Evolutionary conservation across 2,329 filamentous ascomycete genomes (phyloP), one percentile per base, ranked within the genome.

Genomic region (Phialemoniopsis sp.): DNA sequence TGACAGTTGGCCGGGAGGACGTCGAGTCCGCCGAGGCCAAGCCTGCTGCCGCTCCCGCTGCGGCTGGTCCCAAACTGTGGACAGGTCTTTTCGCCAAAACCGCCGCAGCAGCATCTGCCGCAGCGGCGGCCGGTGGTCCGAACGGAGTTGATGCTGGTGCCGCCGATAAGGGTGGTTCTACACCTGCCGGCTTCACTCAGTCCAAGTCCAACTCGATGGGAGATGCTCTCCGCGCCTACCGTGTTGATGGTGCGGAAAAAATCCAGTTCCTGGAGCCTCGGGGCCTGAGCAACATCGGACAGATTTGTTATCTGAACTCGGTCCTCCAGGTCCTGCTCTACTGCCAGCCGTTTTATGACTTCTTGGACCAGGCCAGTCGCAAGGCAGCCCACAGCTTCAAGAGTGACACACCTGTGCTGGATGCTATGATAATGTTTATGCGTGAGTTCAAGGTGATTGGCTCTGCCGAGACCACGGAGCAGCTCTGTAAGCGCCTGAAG

Each of bases 271-370:
- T 98, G 37, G 89, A 97, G 64, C 93, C 93, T 37, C 80, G 91
- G 49, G 93, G 93, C 36, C 76, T 98, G 56, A 87, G 95, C 50
- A 98, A 98, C 65, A 94, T 91, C 31, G 93, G 93, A 36, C 97
- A 98, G 59, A 94, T 97, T 87, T 98, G 93, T 66, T 98, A 98
- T 67, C 97, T 98, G 93, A 98, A 97, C 70, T 96, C 93, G 47
- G 84, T 97, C 61, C 76, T 98, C 49, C 93, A 98, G 84, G 87
- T 94, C 58, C 78, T 98, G 54, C 78, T 96, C 50, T 97, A 90
- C 60, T 97, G 90, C 63, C 76, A 83, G 51, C 93, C 93, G 6
- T 98, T 98, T 59, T 96, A 95, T 63, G 82, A 90, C 56, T 96
- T 98, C 57, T 66, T 98, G 47, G 87, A 95, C 56, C 84, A 90